Conservation (phyloP, 345 rosid species). For the Lenwebbia sp. region DNA sequence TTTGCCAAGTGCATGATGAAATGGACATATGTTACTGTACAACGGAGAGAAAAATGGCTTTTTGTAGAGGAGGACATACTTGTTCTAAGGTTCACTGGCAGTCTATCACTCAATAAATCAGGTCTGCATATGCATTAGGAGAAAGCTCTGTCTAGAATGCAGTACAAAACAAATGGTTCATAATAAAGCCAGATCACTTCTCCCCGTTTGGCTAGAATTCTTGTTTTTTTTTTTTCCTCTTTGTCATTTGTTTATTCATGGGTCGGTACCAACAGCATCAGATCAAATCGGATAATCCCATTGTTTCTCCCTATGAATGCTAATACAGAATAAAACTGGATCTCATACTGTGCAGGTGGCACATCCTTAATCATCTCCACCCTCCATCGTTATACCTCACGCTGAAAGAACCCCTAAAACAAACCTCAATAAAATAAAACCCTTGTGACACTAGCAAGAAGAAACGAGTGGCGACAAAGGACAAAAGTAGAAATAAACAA, state of each 20-base stretch:
- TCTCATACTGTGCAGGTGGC: slow-evolving; percentile 15
- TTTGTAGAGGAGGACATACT: not conserved
- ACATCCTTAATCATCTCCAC: slow-evolving; percentile 2
- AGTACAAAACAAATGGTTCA: not conserved
- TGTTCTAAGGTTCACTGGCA: not conserved
- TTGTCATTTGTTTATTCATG: not conserved
- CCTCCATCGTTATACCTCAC: slow-evolving; percentile 6
- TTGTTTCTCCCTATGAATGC: not conserved
- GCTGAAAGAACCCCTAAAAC: slow-evolving; percentile 33
- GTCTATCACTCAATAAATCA: not conserved
- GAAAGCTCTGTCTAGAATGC: not conserved
- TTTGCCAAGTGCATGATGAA: not conserved
- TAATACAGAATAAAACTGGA: not conserved
- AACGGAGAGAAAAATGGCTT: not conserved
- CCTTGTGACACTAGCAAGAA: not conserved
- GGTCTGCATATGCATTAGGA: not conserved
- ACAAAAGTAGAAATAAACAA: not conserved
- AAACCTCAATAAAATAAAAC: not conserved
- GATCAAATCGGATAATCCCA: not conserved
- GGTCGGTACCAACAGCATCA: not conserved
- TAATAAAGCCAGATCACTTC: not conserved
- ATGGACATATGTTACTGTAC: not conserved
- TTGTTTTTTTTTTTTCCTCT: not conserved
- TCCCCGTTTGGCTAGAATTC: not conserved
- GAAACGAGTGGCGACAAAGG: not conserved